Base-by-base conservation (phyloP, 768 basidiomycete species). In the Russula abietina region DNA sequence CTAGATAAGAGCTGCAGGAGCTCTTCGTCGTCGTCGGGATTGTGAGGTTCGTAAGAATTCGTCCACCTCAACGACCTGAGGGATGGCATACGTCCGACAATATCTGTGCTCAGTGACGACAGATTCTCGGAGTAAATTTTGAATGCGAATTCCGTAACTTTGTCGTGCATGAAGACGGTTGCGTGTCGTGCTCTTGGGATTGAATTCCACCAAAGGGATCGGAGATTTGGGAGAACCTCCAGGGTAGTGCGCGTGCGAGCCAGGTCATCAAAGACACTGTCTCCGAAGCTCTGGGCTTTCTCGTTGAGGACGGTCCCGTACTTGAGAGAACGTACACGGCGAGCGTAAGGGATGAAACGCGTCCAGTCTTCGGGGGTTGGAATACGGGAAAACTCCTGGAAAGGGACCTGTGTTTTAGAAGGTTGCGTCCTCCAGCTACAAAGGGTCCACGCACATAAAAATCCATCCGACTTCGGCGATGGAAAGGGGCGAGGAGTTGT, bases 81-180 rank as follows among this genome's bases (percentile, higher is more conserved):
- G 14, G 49, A 57, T 17, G 67, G 67, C 65, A 66, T 67, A 24
- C 67, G 67, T 32, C 56, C 67, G 17, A 59, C 14, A 46, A 66
- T 38, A 38, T 66, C 60, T 14, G 45, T 49, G 46, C 30, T 33
- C 17, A 57, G 39, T 36, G 43, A n/a, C 32, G 3, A 38, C 22
- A 43, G 30, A 19, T 45, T 22, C 7, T 55, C 39, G 6, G 30
- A 38, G 10, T 30, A 39, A n/a, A 56, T 17, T 5, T 41, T 26
- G 26, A 66, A 62, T 24, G 48, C 24, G 57, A 62, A 62, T 46
- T 67, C 65, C 19, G 53, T 53, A 4, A 67, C 41, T 59, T 59
- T 57, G 57, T 67, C 67, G 51, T 67, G 67, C 67, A 67, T 67
- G 41, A 67, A 67, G 48, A 66, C 53, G 32, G 60, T 33, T 1